Evolutionary conservation across 1,284 basidiomycete genomes (phyloP), one percentile per base, ranked within the genome.

Genomic region (Amylostereum chailletii): DNA sequence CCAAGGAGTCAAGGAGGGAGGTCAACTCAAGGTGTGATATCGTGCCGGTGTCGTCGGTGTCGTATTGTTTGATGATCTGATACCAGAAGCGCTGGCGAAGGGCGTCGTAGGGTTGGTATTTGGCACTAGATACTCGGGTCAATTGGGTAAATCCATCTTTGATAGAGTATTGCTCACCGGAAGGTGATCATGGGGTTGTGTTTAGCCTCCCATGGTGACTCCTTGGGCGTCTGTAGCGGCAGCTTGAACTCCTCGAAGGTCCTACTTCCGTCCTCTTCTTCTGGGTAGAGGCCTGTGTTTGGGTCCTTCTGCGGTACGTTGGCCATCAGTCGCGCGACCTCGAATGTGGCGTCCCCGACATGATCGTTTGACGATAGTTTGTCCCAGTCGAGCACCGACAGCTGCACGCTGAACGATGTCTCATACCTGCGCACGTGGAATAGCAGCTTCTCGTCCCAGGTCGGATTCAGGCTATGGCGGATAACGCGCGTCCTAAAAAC

Each of bases 1-100:
- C 94, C 32, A 99, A 81, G 4, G 94, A 96, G 69, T 97, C 94
- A 47, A 99, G 84, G 91, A 98, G 95, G n/a, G 90, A 88, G 0
- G 86, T 87, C 29, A 99, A 74, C 66, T 99, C 95, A 48, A 95
- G 71, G 53, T 85, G 83, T 0, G 91, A 94, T 38, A 95, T 69
- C 1, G 76, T 68, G n/a, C 72, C 71, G 0, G 83, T 88, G 54
- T 95, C 90, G 65, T 95, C 93, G 0, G 85, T 78, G 60, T 98
- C 94, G 65, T 96, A 99, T 58, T 96, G 87, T 53, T 80, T 79
- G 37, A 95, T 77, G 62, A 94, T 94, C 57, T 92, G 86, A 1
- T 84, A 73, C 94, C 94, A 97, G 74, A 98, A 96, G 0, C 79
- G 80, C 63, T 94, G 91, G 3, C 91, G 86, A 4, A 94, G 77